Conservation (phyloP, 495 filamentous ascomycete genomes). For the Trichoderma parareesei region DNA sequence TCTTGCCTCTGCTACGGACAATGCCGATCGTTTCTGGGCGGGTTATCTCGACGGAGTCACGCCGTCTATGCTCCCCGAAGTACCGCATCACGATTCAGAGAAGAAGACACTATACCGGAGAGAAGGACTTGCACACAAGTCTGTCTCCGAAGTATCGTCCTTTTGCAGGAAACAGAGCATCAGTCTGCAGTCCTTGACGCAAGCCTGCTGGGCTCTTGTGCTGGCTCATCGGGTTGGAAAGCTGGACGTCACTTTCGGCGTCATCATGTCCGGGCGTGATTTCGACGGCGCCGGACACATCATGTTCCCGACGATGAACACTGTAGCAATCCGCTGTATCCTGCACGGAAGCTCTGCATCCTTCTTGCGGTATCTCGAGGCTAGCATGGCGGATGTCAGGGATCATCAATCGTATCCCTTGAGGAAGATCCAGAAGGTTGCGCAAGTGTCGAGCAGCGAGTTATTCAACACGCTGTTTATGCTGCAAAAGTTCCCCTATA, state of each 20-base stretch:
- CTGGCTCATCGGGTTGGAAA: constrained; percentile 46
- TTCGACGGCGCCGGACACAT: constrained; percentile 46
- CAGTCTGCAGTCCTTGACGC: constrained; percentile 56
- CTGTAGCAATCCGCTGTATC: constrained; percentile 54
- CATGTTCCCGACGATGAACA: constrained; percentile 77
- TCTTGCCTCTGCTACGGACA: constrained; percentile 25
- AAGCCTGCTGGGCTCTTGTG: constrained; percentile 57
- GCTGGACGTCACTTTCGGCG: constrained; percentile 62
- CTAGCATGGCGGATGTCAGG: constrained; percentile 42
- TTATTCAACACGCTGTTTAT: constrained; percentile 69
- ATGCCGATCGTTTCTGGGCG: constrained; percentile 51
- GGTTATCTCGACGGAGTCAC: constrained; percentile 43
- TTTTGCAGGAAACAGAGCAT: constrained; percentile 51
- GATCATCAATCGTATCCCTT: constrained; percentile 60
- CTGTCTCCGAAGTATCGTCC: constrained; percentile 22
- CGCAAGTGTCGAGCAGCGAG: constrained; percentile 18
- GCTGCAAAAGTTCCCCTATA: constrained; percentile 38
- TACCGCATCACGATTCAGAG: background rate
- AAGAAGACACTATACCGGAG: constrained; percentile 25
- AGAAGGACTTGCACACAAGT: constrained; percentile 29
- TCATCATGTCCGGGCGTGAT: constrained; percentile 63
- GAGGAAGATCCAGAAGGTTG: constrained; percentile 47
- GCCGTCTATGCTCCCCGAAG: constrained; percentile 26
- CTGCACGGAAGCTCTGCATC: constrained; percentile 52
- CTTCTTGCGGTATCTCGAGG: constrained; percentile 59